Base-by-base conservation (phyloP, 2,329 filamentous ascomycete genomes). In the Claviceps pusilla region DNA sequence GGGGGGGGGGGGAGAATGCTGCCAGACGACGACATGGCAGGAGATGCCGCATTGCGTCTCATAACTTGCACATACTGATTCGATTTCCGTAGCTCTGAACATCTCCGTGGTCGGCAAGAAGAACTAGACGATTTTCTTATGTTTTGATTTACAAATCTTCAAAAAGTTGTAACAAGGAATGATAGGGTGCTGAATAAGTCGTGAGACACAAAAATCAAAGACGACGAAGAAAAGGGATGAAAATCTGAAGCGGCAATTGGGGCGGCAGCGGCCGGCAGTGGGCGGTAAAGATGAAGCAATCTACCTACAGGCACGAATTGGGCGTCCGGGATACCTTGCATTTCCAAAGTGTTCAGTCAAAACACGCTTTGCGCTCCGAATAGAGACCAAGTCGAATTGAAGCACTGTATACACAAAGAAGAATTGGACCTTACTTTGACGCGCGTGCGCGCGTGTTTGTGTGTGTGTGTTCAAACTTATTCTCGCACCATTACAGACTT, bases 51-150 rank as follows among this genome's bases (percentile, higher is more conserved):
- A 37, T 12, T 37, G 9, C 10, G 35, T 12, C 3, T 41, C 37
- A 16, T 6, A 4, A 2, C 14, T 41, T 7, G 7, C 37, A 41
- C 45, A 14, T 35, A 16, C 48, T 50, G 39, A 50, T 19, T 28
- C 2, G 11, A 16, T 16, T 50, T 7, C 45, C 33, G 12, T 33
- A 78, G 75, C 71, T 67, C 70, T 78, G 64, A 67, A 70, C 62
- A 76, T 79, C 65, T 73, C 73, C 66, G 75, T 78, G 62, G 72
- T 78, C 59, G 70, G 72, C 64, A 77, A 76, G 71, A 76, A 89
- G 72, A 67, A 63, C 64, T 67, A 69, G 64, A 48, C 53, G 57
- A 37, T 29, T 48, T 43, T 45, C 6, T 33, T 51, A 19, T 50
- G 19, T 16, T 41, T 39, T 39, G 12, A 19, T 48, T 48, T 19